These are phyloP conservation scores for Teratosphaeria destructans DNA, from an alignment of 2,329 filamentous ascomycete genomes.

Conservation along the genomic window DNA sequence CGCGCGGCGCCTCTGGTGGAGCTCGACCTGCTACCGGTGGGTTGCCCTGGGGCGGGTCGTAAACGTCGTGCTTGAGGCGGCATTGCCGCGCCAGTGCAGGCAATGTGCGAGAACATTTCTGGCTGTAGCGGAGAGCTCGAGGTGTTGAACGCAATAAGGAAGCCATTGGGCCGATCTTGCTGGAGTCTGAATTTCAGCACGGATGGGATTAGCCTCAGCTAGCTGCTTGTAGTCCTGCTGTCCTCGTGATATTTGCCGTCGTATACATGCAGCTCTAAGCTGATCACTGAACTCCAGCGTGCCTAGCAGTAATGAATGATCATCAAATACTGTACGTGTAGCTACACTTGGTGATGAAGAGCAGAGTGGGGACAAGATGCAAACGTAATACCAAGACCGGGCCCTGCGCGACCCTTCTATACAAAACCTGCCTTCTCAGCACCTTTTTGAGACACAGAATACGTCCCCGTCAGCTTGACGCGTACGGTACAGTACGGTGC, in stretches of 20 bases:
- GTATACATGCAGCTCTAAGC: not conserved
- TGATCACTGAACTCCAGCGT: too few relatives aligned
- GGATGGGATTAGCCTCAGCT: not conserved
- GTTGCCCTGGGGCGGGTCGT: slow-evolving; percentile 22
- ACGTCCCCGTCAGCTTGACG: not conserved
- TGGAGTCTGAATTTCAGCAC: not conserved
- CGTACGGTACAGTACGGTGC: not conserved
- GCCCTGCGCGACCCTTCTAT: not conserved
- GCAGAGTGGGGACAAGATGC: too few relatives aligned
- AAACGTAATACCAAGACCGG: not conserved
- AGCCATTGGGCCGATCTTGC: slow-evolving; percentile 7
- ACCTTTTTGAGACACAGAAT: not conserved
- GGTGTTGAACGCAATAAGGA: slow-evolving; percentile 12
- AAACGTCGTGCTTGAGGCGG: slow-evolving; percentile 18
- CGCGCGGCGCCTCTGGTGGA: slow-evolving; percentile 21
- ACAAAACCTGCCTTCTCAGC: not conserved
- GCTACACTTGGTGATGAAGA: too few relatives aligned
- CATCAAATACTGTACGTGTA: too few relatives aligned
- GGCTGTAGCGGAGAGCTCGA: slow-evolving; percentile 9
- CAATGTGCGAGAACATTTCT: slow-evolving; percentile 3
- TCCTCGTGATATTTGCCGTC: not conserved
- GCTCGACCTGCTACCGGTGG: slow-evolving; percentile 17
- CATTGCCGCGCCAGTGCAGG: slow-evolving; percentile 7
- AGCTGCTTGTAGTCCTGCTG: not conserved
- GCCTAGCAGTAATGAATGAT: too few relatives aligned